Conservation (phyloP, 192 early-diverging fungal genomes). For the Dissophora globulifera region DNA sequence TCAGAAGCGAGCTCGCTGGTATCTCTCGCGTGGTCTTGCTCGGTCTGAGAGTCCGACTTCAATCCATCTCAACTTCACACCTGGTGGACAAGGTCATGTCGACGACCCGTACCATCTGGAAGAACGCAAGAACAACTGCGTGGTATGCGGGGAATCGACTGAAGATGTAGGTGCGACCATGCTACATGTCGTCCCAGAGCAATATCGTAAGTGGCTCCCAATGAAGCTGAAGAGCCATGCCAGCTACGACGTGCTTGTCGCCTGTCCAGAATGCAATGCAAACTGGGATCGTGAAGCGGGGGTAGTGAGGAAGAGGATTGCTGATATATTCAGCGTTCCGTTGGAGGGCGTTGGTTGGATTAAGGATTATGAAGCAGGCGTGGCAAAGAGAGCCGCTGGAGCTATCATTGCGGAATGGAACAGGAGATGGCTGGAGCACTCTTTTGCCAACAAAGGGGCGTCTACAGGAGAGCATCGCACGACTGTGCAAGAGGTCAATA, state of each 20-base stretch:
- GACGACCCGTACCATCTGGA: slow-evolving; percentile 36
- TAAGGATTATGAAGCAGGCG: slow-evolving; percentile 39
- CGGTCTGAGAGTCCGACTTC: slow-evolving; percentile 21
- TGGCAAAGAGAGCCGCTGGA: slow-evolving; percentile 33
- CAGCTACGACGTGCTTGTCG: slow-evolving; percentile 44
- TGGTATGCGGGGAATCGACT: slow-evolving; percentile 29
- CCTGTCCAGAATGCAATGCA: slow-evolving; percentile 48
- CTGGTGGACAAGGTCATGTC: slow-evolving; percentile 36
- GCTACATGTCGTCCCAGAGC: slow-evolving; percentile 48
- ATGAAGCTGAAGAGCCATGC: slow-evolving; percentile 45
- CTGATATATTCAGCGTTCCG: slow-evolving; percentile 17
- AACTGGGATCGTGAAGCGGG: slow-evolving; percentile 47
- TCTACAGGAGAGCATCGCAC: neutral
- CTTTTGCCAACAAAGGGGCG: neutral
- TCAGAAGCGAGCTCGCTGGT: slow-evolving; percentile 44
- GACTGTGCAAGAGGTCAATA: neutral
- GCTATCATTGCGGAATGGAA: slow-evolving; percentile 42
- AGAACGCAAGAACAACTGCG: slow-evolving; percentile 49
- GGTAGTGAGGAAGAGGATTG: slow-evolving; percentile 37
- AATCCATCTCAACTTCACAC: slow-evolving; percentile 47
- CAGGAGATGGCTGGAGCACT: slow-evolving; percentile 19
- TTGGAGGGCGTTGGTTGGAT: slow-evolving; percentile 50
- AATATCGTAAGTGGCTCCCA: slow-evolving; percentile 47
- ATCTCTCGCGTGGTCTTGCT: slow-evolving; percentile 33
- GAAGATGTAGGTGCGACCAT: slow-evolving; percentile 41